These are phyloP conservation scores for Artemisia argyi DNA, from an alignment of 129 eudicot species.

Conservation along the genomic window DNA sequence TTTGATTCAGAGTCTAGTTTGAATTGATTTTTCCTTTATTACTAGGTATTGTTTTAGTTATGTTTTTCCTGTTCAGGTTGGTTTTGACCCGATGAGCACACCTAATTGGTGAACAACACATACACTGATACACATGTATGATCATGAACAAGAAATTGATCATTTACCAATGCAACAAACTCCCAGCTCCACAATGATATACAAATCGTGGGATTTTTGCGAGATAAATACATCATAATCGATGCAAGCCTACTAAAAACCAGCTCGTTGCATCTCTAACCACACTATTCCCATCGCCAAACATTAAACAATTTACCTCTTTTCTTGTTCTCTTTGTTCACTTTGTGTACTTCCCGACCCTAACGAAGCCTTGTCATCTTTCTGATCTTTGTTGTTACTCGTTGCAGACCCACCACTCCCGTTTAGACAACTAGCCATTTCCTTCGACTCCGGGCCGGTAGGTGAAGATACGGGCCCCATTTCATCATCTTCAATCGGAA, in stretches of 20 bases:
- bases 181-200: constrained; percentile 29
- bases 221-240: constrained; percentile 26
- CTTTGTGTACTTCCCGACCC: constrained; percentile 13
- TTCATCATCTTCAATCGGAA: constrained; percentile 72
- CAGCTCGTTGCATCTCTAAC: constrained; percentile 34
- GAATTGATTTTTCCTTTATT: too few species aligned
- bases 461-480: constrained; percentile 6
- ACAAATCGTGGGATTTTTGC: constrained; percentile 22
- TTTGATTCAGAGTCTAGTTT: too few species aligned
- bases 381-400: constrained; percentile 32
- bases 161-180: constrained; percentile 19
- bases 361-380: constrained; percentile 42
- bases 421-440: constrained; percentile 9
- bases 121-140: too few species aligned
- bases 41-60: too few species aligned
- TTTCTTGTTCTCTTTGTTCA: constrained; percentile 55
- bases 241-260: constrained; percentile 53
- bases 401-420: constrained; percentile 41
- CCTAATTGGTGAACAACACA: too few species aligned
- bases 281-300: constrained; percentile 4
- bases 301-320: constrained; percentile 16
- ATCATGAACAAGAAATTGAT: too few species aligned
- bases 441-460: too few species aligned
- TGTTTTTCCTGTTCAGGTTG: too few species aligned
- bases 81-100: too few species aligned